Percentiles rank a stretch among this genome's conserved stretches.
phyloP scores from a whole-genome alignment of 179 eudicot genomes.

The Carnegiea gigantea region DNA sequence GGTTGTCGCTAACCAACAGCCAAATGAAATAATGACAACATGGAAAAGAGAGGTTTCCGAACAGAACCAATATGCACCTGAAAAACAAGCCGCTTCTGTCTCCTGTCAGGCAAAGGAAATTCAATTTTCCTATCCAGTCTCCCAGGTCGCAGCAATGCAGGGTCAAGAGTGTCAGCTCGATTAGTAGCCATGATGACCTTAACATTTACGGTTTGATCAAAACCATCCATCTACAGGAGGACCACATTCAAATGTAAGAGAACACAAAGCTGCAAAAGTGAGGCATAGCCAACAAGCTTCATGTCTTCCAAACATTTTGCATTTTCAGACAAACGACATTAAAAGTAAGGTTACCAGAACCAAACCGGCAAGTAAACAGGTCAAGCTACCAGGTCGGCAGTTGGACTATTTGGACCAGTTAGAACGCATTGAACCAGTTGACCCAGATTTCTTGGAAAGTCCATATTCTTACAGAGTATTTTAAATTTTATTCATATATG shows the following conservation, averaged over 20 bases:
- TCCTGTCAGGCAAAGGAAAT: slow-evolving; percentile 86
- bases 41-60: not conserved
- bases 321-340: not conserved
- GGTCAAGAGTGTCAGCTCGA: slow-evolving; percentile 93
- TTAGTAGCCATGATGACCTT: slow-evolving; percentile 97
- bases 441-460: no score
- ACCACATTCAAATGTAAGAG: slow-evolving; percentile 2
- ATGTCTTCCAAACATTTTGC: not conserved
- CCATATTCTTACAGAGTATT: no score
- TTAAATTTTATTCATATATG: no score
- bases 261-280: slow-evolving; percentile 1
- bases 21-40: not conserved
- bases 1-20: not conserved
- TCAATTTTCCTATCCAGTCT: slow-evolving; percentile 93
- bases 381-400: no score
- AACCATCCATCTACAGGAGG: slow-evolving; percentile 79
- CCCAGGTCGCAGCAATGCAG: slow-evolving; percentile 90
- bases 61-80: slow-evolving; percentile 44
- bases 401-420: no score
- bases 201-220: slow-evolving; percentile 90
- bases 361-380: no score
- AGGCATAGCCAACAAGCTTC: not conserved
- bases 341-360: not conserved
- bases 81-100: slow-evolving; percentile 90
- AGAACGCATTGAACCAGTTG: no score